Base-by-base conservation (phyloP, 2,329 filamentous ascomycete genomes). In the Hawksworthiomyces lignivorus region DNA sequence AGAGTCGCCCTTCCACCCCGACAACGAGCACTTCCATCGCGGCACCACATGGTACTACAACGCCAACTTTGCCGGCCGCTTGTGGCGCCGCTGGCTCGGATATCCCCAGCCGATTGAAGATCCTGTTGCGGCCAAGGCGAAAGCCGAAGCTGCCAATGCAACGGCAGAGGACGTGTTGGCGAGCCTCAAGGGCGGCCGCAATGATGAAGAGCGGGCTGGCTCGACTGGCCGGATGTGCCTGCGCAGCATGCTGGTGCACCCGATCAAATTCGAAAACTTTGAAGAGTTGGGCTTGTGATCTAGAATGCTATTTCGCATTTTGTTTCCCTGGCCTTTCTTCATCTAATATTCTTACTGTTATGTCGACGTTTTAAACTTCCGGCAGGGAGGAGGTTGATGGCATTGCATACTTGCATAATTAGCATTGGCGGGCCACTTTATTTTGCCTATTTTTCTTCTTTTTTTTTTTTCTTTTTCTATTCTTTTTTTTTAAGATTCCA, bases 41-140 rank as follows among this genome's bases (percentile, higher is more conserved):
- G 85, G 87, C 12, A 82, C 81, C 32, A 87, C 75, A 33, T 94
- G 85, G 84, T 94, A 90, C 61, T 94, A 87, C 61, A 84, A 87
- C 52, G 80, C 80, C 18, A 75, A 80, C 37, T 94, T 92, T 55
- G 80, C 84, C 1, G 75, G 81, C 5, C 75, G 82, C n/a, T 57
- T 94, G 50, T 94, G 87, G 76, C 72, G 83, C 38, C 70, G 85
- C 33, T 94, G 87, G 87, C 63, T 92, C 34, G 74, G 74, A 1
- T 77, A 73, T 50, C 62, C 70, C 14, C 72, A 77, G 54, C 48
- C 48, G 6, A 20, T 47, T n/a, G 46, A 51, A 26, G 49, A 51
- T 24, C 32, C 36, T 1, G 14, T 19, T 1, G 36, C 15, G 17
- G 36, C 45, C 6, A 49, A 44, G 41, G 22, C 33, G 12, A 32